Evolutionary conservation across 1,284 basidiomycete genomes (phyloP).

Genomic region (Malassezia dermatis): DNA sequence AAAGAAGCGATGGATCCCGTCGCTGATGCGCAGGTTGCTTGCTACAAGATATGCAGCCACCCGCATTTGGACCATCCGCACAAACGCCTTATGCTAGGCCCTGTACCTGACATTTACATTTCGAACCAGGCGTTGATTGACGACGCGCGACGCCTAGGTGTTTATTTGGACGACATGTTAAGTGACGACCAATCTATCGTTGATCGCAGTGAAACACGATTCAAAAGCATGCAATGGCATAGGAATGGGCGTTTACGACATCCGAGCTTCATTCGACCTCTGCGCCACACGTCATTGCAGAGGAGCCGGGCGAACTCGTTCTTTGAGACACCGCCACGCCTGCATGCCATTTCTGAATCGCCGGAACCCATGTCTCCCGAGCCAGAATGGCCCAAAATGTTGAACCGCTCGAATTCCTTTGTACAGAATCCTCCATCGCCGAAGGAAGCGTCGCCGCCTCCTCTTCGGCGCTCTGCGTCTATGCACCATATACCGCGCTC

Average conservation of each 20-base stretch:
- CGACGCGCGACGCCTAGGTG: background rate
- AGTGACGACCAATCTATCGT: background rate
- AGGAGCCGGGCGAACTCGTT: background rate
- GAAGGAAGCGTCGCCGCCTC: background rate
- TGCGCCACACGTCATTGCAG: background rate
- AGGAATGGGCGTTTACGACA: background rate
- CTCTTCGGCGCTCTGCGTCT: background rate
- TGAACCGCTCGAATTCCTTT: background rate
- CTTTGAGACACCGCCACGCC: background rate
- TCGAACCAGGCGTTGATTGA: constrained; percentile 7
- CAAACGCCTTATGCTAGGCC: constrained; percentile 10
- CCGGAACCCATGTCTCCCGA: background rate
- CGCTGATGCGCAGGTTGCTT: constrained; percentile 1
- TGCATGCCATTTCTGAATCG: background rate
- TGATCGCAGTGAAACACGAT: background rate
- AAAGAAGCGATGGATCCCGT: background rate
- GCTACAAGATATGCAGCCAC: background rate
- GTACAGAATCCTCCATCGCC: background rate
- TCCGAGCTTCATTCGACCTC: background rate
- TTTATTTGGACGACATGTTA: background rate
- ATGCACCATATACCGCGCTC: background rate
- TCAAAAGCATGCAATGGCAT: background rate
- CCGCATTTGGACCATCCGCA: constrained; percentile 9
- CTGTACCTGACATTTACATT: background rate
- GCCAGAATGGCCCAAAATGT: background rate